Base-by-base conservation (phyloP, 805 yeast species). In the Kluyveromyces starmeri region DNA sequence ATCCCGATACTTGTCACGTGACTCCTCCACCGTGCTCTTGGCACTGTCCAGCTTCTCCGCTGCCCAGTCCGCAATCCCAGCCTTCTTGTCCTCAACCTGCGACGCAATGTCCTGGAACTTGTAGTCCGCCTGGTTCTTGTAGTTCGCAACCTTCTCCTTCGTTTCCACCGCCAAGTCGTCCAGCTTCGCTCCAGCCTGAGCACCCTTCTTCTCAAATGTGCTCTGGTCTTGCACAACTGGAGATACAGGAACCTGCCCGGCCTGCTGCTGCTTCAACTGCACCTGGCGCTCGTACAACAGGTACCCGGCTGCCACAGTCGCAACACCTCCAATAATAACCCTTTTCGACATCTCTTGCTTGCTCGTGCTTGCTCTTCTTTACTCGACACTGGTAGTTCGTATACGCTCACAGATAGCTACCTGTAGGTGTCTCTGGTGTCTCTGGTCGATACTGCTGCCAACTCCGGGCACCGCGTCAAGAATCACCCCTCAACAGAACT, bases 301-400 rank as follows among this genome's bases (percentile, higher is more conserved):
- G 12, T 49, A 49, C 14, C 51, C 53, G 7, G 55, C 49, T n/a
- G 53, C 47, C 2, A 47, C 43, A 3, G 43, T 45, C 13, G 53
- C 56, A 18, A 47, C 52, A 13, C 53, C 45, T 11, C 54, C 53
- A 25, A 51, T 34, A 14, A 51, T 37, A 27, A 47, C 36, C 43
- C 46, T 51, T 13, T 46, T 37, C 24, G 51, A 45, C 54, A 48
- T 45, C 9, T 21, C 30, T 23, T n/a, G n/a, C n/a, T n/a, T n/a
- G n/a, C n/a, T n/a, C n/a, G n/a, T n/a, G n/a, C n/a, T n/a, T n/a
- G n/a, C n/a, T n/a, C n/a, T n/a, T n/a, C n/a, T n/a, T n/a, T n/a
- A n/a, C n/a, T n/a, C n/a, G n/a, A n/a, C n/a, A n/a, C n/a, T n/a
- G n/a, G n/a, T n/a, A n/a, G n/a, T n/a, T n/a, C n/a, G n/a, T n/a